Percentiles rank a stretch among this genome's conserved stretches.
Evolutionary conservation across 192 early-diverging fungal species (phyloP).

Genomic region (Neocallimastix lanati): DNA sequence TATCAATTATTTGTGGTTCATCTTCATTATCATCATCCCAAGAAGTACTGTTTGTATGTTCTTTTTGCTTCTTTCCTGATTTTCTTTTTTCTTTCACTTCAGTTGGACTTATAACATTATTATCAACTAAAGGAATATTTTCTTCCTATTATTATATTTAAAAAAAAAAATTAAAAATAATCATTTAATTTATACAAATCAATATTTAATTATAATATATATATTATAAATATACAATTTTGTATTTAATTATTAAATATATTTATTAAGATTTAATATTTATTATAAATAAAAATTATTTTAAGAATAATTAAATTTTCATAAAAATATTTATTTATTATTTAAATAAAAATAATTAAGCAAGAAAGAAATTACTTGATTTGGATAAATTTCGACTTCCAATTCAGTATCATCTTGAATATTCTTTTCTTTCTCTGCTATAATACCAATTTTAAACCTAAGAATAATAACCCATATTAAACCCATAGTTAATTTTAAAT

Average conservation of each 20-base stretch:
- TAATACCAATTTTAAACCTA: background rate
- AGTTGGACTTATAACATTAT: background rate
- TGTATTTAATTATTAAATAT: too few relatives aligned
- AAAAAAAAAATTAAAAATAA: too few relatives aligned
- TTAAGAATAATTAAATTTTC: too few relatives aligned
- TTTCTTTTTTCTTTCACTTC: background rate
- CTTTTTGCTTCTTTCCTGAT: background rate
- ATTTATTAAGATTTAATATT: too few relatives aligned
- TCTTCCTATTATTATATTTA: too few relatives aligned
- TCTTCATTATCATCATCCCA: background rate
- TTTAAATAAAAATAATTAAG: background rate
- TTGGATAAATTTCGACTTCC: background rate
- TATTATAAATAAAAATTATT: too few relatives aligned
- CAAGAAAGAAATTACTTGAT: background rate
- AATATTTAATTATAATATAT: too few relatives aligned
- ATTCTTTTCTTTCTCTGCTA: background rate
- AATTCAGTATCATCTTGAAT: background rate
- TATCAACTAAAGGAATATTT: background rate
- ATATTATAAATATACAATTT: too few relatives aligned
- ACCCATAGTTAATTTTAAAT: slow-evolving; percentile 12
- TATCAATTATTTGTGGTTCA: background rate
- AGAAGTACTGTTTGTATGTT: background rate
- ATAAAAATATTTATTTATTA: too few relatives aligned
- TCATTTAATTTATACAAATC: too few relatives aligned
- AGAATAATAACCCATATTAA: slow-evolving; percentile 11